Evolutionary conservation across 768 basidiomycete species (phyloP), one percentile per base, ranked within the genome.

Genomic region (Mycena galopus): DNA sequence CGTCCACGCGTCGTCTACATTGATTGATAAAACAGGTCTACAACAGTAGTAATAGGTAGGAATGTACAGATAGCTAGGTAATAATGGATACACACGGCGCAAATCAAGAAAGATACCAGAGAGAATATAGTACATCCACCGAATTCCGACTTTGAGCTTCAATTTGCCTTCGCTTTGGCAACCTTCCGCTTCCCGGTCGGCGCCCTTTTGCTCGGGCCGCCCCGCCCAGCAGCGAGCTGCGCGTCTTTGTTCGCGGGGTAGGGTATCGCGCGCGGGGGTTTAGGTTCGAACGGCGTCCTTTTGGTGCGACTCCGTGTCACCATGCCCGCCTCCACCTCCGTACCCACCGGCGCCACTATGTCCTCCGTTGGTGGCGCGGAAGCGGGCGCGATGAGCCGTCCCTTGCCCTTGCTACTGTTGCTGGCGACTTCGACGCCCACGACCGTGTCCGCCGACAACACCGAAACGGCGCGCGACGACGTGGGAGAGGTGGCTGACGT

Each of bases 401-500:
- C 47, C 58, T 56, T 66, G 44, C 51, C 67, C 72, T 75, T 65
- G 61, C 68, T 71, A 75, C 80, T 67, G 73, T 75, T 71, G 37
- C n/a, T 53, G 4, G 30, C 60, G 55, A 47, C 57, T 0, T 23
- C 73, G 29, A 86, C 82, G 12, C 76, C 73, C 11, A 86, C 83
- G 12, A 77, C 80, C 3, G 86, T 87, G 47, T 78, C 77, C 37
- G 81, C 79, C 11, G 85, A 86, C 29, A 78, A 67, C n/a, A 86
- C 82, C 25, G 86, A 87, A 35, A 78, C 70, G 32, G 83, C 86
- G 58, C 85, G 84, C 55, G 81, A 75, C 42, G 44, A 32, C 5
- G 51, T 17, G 21, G 57, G 57, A 2, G 60, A 61, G 29, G 27
- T 9, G 23, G 37, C 29, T 14, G 71, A 57, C 16, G 64, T 44